Percentiles rank a stretch among this genome's conserved stretches.
Conservation (phyloP, 805 yeast genomes). For the Candida ovalis region DNA sequence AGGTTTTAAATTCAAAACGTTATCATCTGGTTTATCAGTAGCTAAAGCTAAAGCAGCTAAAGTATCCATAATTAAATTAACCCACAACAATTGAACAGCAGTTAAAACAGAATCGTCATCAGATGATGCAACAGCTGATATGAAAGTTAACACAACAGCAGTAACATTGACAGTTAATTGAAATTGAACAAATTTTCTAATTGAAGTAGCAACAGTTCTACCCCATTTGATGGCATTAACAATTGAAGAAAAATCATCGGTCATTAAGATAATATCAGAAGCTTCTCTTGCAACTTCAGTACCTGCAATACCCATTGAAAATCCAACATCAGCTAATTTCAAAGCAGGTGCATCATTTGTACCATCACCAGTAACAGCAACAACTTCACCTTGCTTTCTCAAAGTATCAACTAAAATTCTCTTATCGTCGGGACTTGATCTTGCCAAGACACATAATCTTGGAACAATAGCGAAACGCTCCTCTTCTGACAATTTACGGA, state of each 20-base stretch:
- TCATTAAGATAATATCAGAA: slow-evolving; percentile 94
- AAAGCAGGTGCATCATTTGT: slow-evolving; percentile 98
- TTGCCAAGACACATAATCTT: slow-evolving; percentile 75
- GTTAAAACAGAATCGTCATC: slow-evolving; percentile 85
- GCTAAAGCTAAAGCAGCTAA: slow-evolving; percentile 97
- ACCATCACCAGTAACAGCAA: slow-evolving; percentile 99
- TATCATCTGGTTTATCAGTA: slow-evolving; percentile 91
- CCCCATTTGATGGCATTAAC: slow-evolving; percentile 99
- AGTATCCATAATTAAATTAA: slow-evolving; percentile 96
- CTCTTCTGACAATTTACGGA: slow-evolving; percentile 58
- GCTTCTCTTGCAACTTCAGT: slow-evolving; percentile 99
- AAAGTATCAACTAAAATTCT: slow-evolving; percentile 78
- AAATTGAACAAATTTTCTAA: slow-evolving; percentile 92
- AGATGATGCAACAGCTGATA: slow-evolving; percentile 82
- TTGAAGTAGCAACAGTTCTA: slow-evolving; percentile 90
- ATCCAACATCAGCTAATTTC: slow-evolving; percentile 95
- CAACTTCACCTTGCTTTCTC: slow-evolving; percentile 81
- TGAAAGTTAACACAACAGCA: slow-evolving; percentile 92
- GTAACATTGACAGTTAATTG: slow-evolving; percentile 95
- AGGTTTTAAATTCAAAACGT: slow-evolving; percentile 75
- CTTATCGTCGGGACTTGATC: slow-evolving; percentile 96
- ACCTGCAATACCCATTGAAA: slow-evolving; percentile 98
- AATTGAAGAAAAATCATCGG: slow-evolving; percentile 91
- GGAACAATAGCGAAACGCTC: slow-evolving; percentile 67
- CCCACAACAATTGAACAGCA: slow-evolving; percentile 97